These are phyloP conservation scores for Ceratobasidium sp. DNA, from an alignment of 1,284 basidiomycete genomes.

Conservation along the genomic window DNA sequence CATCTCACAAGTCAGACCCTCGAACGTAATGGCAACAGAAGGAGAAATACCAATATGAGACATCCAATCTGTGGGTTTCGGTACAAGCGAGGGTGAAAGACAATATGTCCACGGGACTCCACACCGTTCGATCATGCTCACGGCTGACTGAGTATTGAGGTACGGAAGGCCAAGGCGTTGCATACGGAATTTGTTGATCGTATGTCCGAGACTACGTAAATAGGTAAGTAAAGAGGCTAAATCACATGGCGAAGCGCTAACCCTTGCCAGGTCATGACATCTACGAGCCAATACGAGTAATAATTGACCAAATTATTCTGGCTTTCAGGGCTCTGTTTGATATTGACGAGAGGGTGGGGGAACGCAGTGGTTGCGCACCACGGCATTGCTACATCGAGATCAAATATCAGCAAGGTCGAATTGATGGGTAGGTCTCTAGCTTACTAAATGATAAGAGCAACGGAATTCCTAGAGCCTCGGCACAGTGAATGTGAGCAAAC, in stretches of 20 bases:
- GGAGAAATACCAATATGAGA: constrained; percentile 65
- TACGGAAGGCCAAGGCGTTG: constrained; percentile 65
- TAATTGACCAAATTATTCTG: constrained; percentile 68
- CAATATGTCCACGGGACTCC: constrained; percentile 79
- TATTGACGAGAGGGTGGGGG: constrained; percentile 73
- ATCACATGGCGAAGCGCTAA: constrained; percentile 53
- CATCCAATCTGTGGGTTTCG: constrained; percentile 74
- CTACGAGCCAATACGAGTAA: constrained; percentile 68
- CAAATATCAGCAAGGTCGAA: not conserved
- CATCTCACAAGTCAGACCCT: not conserved
- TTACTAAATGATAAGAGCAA: constrained; percentile 69
- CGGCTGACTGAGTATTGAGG: constrained; percentile 64
- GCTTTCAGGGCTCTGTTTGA: constrained; percentile 64
- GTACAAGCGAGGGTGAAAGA: constrained; percentile 72
- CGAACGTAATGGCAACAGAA: not conserved
- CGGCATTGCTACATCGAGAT: constrained; percentile 69
- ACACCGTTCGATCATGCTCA: constrained; percentile 66
- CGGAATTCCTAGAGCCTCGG: constrained; percentile 73
- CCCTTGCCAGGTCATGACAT: constrained; percentile 71
- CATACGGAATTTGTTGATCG: constrained; percentile 71
- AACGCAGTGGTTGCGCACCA: constrained; percentile 74
- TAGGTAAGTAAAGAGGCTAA: constrained; percentile 13
- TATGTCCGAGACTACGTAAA: constrained; percentile 65
- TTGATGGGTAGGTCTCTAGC: constrained; percentile 49
- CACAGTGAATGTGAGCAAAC: constrained; percentile 74